Percentiles rank a stretch among this genome's conserved stretches.
Evolutionary conservation across 345 rosid genomes (phyloP).

Genomic region (Aquilaria yunnanensis): DNA sequence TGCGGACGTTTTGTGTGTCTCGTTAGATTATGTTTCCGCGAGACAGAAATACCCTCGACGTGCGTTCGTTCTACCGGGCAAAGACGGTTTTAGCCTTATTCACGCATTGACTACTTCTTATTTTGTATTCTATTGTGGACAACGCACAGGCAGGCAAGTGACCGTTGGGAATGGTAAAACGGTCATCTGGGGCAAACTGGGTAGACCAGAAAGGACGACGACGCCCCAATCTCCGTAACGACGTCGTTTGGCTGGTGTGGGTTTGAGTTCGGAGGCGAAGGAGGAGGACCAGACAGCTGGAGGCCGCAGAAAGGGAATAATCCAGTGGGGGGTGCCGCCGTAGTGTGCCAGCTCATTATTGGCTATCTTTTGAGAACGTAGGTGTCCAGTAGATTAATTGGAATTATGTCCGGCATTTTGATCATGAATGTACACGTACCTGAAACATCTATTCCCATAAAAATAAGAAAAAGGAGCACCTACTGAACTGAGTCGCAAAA

Average conservation of each 20-base stretch:
- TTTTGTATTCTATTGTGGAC: slow-evolving; percentile 1
- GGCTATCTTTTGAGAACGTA: background rate
- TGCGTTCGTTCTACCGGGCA: too few species aligned
- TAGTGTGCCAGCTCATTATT: slow-evolving; percentile 34
- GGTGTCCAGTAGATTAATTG: too few species aligned
- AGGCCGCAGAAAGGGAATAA: slow-evolving; percentile 13
- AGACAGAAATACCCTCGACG: slow-evolving; percentile 12
- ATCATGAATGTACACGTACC: too few species aligned
- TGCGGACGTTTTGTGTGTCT: background rate
- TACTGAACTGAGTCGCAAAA: too few species aligned
- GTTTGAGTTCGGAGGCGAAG: slow-evolving; percentile 2
- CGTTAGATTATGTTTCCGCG: background rate
- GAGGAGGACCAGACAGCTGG: slow-evolving; percentile 43
- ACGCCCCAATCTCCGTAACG: background rate
- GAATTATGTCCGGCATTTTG: too few species aligned
- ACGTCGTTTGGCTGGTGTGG: slow-evolving; percentile 12
- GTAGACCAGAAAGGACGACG: background rate
- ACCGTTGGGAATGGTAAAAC: slow-evolving; percentile 28
- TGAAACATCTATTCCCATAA: too few species aligned
- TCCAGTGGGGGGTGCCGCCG: slow-evolving; percentile 9
- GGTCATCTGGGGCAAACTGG: slow-evolving; percentile 16
- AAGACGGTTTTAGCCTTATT: slow-evolving; percentile 16
- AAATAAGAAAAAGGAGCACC: too few species aligned
- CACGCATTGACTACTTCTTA: slow-evolving; percentile 4
- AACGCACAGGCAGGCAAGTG: slow-evolving; percentile 1